These are phyloP conservation scores for Cyphellophora attinorum DNA, from an alignment of 2,329 filamentous ascomycete species.

Conservation along the genomic window DNA sequence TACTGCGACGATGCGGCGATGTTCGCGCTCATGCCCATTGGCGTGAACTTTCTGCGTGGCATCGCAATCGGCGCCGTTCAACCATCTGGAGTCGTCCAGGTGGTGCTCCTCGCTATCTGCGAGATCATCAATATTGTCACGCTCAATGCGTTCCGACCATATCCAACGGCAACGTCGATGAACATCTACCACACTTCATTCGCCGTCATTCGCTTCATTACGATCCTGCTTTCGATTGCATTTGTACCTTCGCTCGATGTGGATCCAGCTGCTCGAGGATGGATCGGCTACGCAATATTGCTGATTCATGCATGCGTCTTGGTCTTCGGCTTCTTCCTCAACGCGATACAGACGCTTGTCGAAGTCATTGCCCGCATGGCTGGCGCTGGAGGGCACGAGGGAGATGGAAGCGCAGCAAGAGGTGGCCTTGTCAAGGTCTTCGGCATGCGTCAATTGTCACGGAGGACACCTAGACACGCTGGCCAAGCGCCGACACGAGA, in stretches of 20 bases:
- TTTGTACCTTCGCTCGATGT: slow-evolving; percentile 80
- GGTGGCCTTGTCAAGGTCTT: slow-evolving; percentile 86
- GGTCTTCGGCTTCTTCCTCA: slow-evolving; percentile 86
- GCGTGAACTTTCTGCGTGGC: slow-evolving; percentile 76
- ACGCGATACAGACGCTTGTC: slow-evolving; percentile 79
- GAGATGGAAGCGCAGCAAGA: slow-evolving; percentile 53
- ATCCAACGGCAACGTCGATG: slow-evolving; percentile 88
- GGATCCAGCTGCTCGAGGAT: slow-evolving; percentile 70
- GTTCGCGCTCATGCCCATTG: slow-evolving; percentile 77
- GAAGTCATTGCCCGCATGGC: slow-evolving; percentile 77
- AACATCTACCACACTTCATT: slow-evolving; percentile 90
- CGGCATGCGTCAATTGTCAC: slow-evolving; percentile 78
- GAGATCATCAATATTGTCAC: slow-evolving; percentile 86
- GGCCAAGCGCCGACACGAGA: slow-evolving; percentile 52
- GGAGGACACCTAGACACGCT: slow-evolving; percentile 55
- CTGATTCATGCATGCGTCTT: slow-evolving; percentile 76
- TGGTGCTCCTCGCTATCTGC: slow-evolving; percentile 85
- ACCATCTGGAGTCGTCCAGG: slow-evolving; percentile 82
- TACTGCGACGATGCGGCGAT: slow-evolving; percentile 88
- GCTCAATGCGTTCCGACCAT: slow-evolving; percentile 80
- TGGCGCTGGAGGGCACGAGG: slow-evolving; percentile 57
- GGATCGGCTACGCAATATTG: slow-evolving; percentile 90
- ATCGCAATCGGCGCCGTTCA: slow-evolving; percentile 90
- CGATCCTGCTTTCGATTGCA: slow-evolving; percentile 65
- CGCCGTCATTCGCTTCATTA: slow-evolving; percentile 64